Evolutionary conservation across 495 filamentous ascomycete genomes (phyloP), one percentile per base, ranked within the genome.

Genomic region (Xylaria acuta): DNA sequence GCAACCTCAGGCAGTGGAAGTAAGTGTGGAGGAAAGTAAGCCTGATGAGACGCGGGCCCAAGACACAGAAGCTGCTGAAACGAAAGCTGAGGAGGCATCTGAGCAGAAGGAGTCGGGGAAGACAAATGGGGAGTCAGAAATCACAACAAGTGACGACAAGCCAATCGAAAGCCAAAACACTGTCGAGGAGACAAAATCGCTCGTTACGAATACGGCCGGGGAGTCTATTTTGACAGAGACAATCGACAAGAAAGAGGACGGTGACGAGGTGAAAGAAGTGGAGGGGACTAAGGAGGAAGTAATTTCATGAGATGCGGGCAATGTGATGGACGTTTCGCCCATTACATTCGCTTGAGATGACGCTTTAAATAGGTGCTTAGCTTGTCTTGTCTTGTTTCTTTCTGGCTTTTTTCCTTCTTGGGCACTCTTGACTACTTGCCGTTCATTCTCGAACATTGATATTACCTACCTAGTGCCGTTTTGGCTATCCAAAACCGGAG

Each of bases 181-280:
- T 16, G 70, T 45, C 41, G 80, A 79, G 47, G 77, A 77, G 53
- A 78, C 71, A 5, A 81, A 81, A 74, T 78, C 85, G 1, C 75
- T 90, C 4, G 86, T 81, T 65, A 86, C 86, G 65, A 90, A 90
- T 71, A 84, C 80, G n/a, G 86, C 88, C 14, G 88, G 88, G 51
- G 89, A 90, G 77, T 78, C 86, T 1, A 78, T 86, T 34, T 67
- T 85, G 51, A 75, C 79, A 70, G 84, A 83, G 60, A 75, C 78
- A 25, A 72, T 85, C 64, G 73, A 81, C 72, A 80, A 82, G 73
- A 76, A 78, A 32, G 79, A 73, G 18, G 70, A 78, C 2, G 64
- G 74, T 5, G 75, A 80, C 54, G 73, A 77, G 63, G 82, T 82
- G 47, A 79, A 82, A 72, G 76, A 77, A 5, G 79, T 78, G 20